phyloP scores from a whole-genome alignment of 768 basidiomycete species.

The Mycena galopus region DNA sequence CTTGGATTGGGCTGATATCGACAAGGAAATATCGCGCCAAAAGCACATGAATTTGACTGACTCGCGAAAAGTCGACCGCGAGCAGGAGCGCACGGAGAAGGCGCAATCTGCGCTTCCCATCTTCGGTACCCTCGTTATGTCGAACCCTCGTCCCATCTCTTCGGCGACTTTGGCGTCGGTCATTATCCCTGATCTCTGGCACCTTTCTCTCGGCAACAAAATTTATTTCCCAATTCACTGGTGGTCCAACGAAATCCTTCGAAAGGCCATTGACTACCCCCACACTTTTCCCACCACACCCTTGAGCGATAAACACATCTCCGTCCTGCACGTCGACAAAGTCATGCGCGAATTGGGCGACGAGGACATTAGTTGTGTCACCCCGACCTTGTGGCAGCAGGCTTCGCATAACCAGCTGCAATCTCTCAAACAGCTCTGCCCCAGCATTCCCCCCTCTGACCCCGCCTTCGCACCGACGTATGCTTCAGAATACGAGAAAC shows the following conservation, averaged over 20 bases:
- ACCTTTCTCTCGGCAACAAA: background rate
- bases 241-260: background rate
- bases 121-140: background rate
- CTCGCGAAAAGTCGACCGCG: no score
- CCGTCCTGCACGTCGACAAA: no score
- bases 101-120: background rate
- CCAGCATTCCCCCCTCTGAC: background rate
- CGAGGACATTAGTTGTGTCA: background rate
- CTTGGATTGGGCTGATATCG: no score
- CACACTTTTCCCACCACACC: constrained; percentile 3
- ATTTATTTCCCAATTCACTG: constrained; percentile 7
- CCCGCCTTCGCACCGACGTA: background rate
- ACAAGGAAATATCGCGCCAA: no score
- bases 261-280: background rate
- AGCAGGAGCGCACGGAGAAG: no score
- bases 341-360: no score
- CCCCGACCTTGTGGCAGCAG: background rate
- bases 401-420: background rate
- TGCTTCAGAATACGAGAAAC: background rate
- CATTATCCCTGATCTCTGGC: background rate
- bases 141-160: background rate
- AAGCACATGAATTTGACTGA: no score
- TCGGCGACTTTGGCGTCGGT: background rate
- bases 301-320: no score
- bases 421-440: background rate